These are phyloP conservation scores for Pholiota conissans DNA, from an alignment of 768 basidiomycete genomes.

Conservation along the genomic window DNA sequence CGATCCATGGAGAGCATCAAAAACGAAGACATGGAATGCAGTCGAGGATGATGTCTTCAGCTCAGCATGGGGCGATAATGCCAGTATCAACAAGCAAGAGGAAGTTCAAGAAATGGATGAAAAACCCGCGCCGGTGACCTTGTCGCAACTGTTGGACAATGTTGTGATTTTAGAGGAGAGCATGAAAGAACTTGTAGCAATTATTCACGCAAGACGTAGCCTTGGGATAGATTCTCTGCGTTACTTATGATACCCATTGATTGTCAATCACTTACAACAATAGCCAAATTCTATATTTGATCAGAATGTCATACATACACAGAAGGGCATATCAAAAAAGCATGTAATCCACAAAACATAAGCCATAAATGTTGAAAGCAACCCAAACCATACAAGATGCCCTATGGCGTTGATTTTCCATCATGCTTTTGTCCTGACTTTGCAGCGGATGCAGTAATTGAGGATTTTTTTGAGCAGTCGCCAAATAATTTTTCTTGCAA, in stretches of 20 bases:
- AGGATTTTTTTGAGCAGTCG: slow-evolving; percentile 36
- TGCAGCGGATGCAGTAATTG: slow-evolving; percentile 6
- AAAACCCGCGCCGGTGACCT: slow-evolving; percentile 50
- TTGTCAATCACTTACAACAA: background rate
- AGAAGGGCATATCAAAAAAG: background rate
- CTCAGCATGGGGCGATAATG: slow-evolving; percentile 44
- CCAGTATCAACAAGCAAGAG: slow-evolving; percentile 23
- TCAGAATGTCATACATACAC: background rate
- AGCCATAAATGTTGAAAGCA: slow-evolving; percentile 2
- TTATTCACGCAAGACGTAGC: slow-evolving; percentile 80
- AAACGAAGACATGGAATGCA: slow-evolving; percentile 48
- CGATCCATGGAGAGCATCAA: slow-evolving; percentile 65
- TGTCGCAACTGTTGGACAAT: slow-evolving; percentile 89
- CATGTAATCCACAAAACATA: background rate
- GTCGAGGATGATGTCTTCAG: slow-evolving; percentile 77
- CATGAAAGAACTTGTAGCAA: slow-evolving; percentile 88
- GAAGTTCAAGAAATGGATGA: slow-evolving; percentile 32
- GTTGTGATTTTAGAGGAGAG: slow-evolving; percentile 94
- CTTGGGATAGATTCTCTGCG: slow-evolving; percentile 83
- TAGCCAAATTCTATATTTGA: slow-evolving; percentile 9
- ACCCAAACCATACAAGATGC: no score
- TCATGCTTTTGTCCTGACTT: slow-evolving; percentile 36
- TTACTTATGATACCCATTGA: slow-evolving; percentile 54
- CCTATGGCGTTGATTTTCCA: background rate
- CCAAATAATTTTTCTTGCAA: slow-evolving; percentile 59